These are phyloP conservation scores for Ensete glaucum DNA, from an alignment of 176 grass and related monocot species.

Conservation along the genomic window DNA sequence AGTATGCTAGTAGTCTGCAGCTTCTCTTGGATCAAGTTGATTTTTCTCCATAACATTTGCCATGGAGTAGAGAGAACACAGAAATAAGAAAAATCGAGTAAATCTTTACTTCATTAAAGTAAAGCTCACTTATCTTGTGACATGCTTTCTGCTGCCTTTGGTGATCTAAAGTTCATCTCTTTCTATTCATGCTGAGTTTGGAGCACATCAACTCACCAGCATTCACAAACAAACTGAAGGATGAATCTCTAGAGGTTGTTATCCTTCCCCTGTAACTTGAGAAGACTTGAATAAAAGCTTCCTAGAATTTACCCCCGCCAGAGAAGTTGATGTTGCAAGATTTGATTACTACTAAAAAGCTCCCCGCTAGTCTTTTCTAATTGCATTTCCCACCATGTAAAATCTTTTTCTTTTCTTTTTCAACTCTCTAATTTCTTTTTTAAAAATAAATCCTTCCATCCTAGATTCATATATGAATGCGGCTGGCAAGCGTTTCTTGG, in stretches of 20 bases:
- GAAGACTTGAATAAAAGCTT: not conserved
- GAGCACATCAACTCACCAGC: not conserved
- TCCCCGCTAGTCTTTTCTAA: not conserved
- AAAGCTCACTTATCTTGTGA: too few species aligned
- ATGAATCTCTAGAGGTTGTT: too few species aligned
- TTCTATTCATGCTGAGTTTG: not conserved
- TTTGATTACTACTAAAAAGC: too few species aligned
- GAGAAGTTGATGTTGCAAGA: not conserved
- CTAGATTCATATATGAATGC: not conserved
- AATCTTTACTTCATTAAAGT: too few species aligned
- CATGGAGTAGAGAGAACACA: too few species aligned
- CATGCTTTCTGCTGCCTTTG: too few species aligned
- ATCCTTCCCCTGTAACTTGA: too few species aligned
- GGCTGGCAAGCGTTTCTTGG: slow-evolving; percentile 6
- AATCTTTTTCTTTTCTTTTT: not conserved
- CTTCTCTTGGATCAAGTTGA: too few species aligned
- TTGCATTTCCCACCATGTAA: not conserved
- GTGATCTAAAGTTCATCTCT: not conserved
- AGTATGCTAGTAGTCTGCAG: too few species aligned
- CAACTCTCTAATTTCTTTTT: not conserved
- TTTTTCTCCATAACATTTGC: too few species aligned
- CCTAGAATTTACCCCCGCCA: not conserved
- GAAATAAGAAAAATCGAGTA: too few species aligned
- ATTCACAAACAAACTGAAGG: too few species aligned
- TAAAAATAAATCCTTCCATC: not conserved